Evolutionary conservation across 495 filamentous ascomycete genomes (phyloP).

Genomic region (Aspergillus olivimuriae): DNA sequence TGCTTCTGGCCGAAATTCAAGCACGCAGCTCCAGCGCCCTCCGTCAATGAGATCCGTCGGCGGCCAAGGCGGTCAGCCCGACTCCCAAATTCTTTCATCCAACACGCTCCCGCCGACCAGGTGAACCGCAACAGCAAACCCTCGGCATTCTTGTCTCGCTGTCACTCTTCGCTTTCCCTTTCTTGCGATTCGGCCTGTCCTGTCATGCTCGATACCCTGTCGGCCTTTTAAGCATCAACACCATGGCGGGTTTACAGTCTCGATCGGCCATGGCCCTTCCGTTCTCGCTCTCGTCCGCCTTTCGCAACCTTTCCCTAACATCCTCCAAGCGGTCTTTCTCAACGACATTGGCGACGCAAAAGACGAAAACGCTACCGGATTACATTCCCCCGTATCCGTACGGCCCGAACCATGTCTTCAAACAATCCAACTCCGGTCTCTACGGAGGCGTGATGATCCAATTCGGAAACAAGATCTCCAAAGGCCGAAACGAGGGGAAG

Average conservation of each 20-base stretch:
- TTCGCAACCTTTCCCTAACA: constrained; percentile 37
- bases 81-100: constrained; percentile 35
- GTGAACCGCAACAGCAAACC: not conserved
- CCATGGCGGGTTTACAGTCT: constrained; percentile 30
- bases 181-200: constrained; percentile 1
- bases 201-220: constrained; percentile 12
- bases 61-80: constrained; percentile 34
- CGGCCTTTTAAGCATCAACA: constrained; percentile 6
- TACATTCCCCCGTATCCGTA: constrained; percentile 74
- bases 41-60: constrained; percentile 23
- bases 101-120: constrained; percentile 2
- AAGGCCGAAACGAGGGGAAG: constrained; percentile 66
- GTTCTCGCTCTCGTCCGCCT: constrained; percentile 35
- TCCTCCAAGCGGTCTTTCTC: constrained; percentile 39
- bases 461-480: constrained; percentile 87
- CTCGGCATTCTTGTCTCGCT: not conserved
- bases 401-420: constrained; percentile 71
- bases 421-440: constrained; percentile 80
- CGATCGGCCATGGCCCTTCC: constrained; percentile 27
- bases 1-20: constrained; percentile 34
- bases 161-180: not conserved
- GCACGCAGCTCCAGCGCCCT: constrained; percentile 22
- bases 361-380: constrained; percentile 29
- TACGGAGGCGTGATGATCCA: constrained; percentile 73
- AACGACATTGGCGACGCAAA: constrained; percentile 30